Evolutionary conservation across 805 yeast genomes (phyloP), one percentile per base, ranked within the genome.

Genomic region (Nakazawaea sp.): DNA sequence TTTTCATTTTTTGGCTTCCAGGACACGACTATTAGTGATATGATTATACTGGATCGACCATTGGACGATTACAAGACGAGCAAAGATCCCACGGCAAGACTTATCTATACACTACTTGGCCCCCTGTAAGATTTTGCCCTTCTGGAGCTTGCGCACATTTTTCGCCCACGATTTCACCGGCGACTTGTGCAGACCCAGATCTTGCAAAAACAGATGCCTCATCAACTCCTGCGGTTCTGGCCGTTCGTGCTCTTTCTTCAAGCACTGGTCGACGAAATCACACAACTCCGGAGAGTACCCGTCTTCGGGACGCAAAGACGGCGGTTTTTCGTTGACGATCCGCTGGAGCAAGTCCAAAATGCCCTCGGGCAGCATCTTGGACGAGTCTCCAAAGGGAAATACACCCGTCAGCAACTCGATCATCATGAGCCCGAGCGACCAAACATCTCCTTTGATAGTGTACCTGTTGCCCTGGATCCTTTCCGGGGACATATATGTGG

Each of bases 401-500:
- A 68, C 68, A 0, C 97, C 97, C 3, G 84, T 75, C 1, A 96
- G 90, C 36, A 92, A 64, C 56, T 92, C 97, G 35, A 86, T 76
- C 28, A 92, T 66, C 80, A 89, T 83, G 31, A 92, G 64, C 1
- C 98, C 99, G 46, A 89, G 62, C 0, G 97, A 87, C 99, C 99
- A 92, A 10, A 92, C 90, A 56, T 92, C 99, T 27, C 95, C 90
- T 48, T 89, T 88, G n/a, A 89, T 81, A 7, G 95, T 83, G 59
- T 92, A 92, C 8, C 81, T 80, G 30, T 85, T 86, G 15, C 99
- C 99, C 59, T 88, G 96, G 38, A 92, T 90, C 44, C 99, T 71
- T 51, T 92, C 99, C 0, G 99, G 99, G 1, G 96, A 84, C 94
- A 92, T 92, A 55, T 92, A 92, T 0, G 95, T 87, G 1, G 96